Base-by-base conservation (phyloP, 768 basidiomycete genomes). In the Gymnopilus junonius region DNA sequence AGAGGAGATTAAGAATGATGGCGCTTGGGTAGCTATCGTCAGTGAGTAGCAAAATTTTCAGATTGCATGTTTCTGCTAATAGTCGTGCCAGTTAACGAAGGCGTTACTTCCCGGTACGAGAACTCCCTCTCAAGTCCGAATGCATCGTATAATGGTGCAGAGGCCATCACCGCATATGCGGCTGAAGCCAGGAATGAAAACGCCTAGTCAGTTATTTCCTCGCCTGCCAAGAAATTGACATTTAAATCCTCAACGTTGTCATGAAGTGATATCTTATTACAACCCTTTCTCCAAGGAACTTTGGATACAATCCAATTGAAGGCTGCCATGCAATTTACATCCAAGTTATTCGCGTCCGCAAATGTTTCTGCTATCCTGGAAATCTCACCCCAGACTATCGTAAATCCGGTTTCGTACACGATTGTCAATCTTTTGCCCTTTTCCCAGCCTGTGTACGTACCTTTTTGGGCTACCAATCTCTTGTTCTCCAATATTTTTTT, bases 141-240 rank as follows among this genome's bases (percentile, higher is more conserved):
- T 60, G 59, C 73, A 1, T 63, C 77, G 0, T 88, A 88, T 56
- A 75, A 86, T 60, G 80, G 82, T 0, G 75, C 81, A 0, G 66
- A 68, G 3, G 86, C 85, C 2, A 74, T 90, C 4, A 86, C 82
- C 0, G 80, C 79, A 17, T 84, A 80, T 58, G 75, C 69, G 0
- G 77, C 74, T 0, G 80, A 83, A 60, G 88, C 83, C 15, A 77
- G 88, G 27, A 89, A 85, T 55, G 88, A 89, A 64, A 86, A 84
- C 58, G 82, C 82, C 3, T 88, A 80, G 88, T 89, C 68, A 68
- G 85, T 69, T n/a, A n/a, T n/a, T n/a, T 77, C 8, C 58, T 71
- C 45, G 77, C 76, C 4, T 35, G 76, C 77, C 54, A 25, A n/a
- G n/a, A n/a, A 14, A 17, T 17, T 32, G 21, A 39, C 12, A n/a